phyloP scores from a whole-genome alignment of 1,284 basidiomycete species.

The Ceratobasidium sp. region DNA sequence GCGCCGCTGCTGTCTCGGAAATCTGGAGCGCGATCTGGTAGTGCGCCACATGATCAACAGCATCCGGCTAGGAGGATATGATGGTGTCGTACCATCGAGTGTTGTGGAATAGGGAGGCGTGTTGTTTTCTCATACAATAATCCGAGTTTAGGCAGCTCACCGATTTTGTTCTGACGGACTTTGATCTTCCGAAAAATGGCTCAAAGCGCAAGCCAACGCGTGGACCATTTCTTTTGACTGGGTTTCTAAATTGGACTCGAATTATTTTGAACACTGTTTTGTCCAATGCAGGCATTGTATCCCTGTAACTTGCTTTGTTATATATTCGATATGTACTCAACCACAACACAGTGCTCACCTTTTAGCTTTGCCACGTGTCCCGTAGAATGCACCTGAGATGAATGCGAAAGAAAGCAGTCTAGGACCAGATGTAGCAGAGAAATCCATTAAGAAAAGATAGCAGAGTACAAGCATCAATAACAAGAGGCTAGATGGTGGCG shows the following conservation, averaged over 20 bases:
- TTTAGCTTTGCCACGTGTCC: background rate
- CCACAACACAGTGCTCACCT: background rate
- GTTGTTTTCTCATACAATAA: too few relatives aligned
- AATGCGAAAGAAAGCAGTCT: background rate
- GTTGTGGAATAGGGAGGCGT: too few relatives aligned
- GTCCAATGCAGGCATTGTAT: constrained; percentile 34
- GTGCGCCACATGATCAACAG: background rate
- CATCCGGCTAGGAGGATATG: background rate
- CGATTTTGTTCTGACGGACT: too few relatives aligned
- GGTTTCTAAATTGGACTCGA: background rate
- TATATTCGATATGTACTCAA: constrained; percentile 18
- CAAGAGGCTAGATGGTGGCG: background rate
- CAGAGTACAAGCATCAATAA: background rate
- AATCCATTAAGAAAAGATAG: constrained; percentile 22
- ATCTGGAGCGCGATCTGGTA: background rate
- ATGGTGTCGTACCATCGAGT: background rate
- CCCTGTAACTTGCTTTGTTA: constrained; percentile 14
- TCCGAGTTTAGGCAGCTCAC: too few relatives aligned
- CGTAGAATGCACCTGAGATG: too few relatives aligned
- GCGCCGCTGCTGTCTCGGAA: background rate
- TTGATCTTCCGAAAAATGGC: too few relatives aligned
- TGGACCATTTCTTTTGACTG: too few relatives aligned
- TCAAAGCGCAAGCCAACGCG: background rate
- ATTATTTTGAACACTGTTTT: background rate
- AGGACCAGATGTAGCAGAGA: background rate